Percentiles rank a stretch among this genome's conserved stretches.
phyloP scores from a whole-genome alignment of 192 early-diverging fungal species.

The Lobulomyces angularis region DNA sequence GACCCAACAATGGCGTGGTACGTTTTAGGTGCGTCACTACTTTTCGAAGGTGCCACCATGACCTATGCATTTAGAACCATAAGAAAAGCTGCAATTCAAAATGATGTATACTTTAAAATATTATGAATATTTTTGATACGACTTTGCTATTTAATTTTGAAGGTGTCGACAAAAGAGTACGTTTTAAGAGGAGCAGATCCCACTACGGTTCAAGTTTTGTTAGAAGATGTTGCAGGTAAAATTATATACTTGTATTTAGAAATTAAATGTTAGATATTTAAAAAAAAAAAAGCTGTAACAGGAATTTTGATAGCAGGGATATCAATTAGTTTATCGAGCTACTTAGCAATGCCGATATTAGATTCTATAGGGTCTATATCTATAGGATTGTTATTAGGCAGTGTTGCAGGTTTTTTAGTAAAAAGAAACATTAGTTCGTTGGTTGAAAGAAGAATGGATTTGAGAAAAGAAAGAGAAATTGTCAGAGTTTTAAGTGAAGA shows the following conservation, averaged over 20 bases:
- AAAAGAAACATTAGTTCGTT: slow-evolving; percentile 33
- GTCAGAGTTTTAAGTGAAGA: slow-evolving; percentile 30
- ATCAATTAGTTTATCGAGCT: slow-evolving; percentile 25
- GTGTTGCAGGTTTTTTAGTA: slow-evolving; percentile 35
- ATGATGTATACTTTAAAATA: slow-evolving; percentile 10
- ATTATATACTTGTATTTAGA: too few species aligned
- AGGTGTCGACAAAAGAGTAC: slow-evolving; percentile 16
- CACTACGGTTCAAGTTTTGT: slow-evolving; percentile 42
- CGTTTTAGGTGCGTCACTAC: slow-evolving; percentile 28
- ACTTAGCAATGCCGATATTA: slow-evolving; percentile 21
- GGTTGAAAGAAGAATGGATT: slow-evolving; percentile 27
- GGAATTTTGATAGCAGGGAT: slow-evolving; percentile 35
- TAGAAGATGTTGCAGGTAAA: slow-evolving; percentile 34
- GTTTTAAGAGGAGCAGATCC: slow-evolving; percentile 36
- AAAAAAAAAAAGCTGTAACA: too few species aligned
- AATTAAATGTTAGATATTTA: too few species aligned
- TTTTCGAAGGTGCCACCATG: slow-evolving; percentile 36
- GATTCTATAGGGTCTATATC: slow-evolving; percentile 35
- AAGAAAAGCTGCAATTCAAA: slow-evolving; percentile 15
- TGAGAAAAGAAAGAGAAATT: slow-evolving; percentile 17
- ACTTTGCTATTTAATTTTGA: not conserved
- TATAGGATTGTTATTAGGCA: slow-evolving; percentile 31
- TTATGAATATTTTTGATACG: slow-evolving; percentile 6
- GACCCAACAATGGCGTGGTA: slow-evolving; percentile 23
- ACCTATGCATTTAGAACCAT: slow-evolving; percentile 33